Conservation (phyloP, 331 rosid species). For the Pyrus hybrid region DNA sequence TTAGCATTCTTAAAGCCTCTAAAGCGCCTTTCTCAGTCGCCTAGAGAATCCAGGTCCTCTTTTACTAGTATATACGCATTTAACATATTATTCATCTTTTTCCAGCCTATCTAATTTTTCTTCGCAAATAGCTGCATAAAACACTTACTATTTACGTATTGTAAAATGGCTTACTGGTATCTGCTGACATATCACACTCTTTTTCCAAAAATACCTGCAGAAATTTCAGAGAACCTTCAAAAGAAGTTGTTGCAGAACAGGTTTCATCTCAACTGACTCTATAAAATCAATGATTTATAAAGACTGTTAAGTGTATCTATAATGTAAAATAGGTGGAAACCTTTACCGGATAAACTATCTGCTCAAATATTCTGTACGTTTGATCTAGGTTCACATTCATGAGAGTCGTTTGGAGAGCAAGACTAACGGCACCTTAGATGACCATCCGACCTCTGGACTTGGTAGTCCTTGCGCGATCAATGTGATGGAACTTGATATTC, state of each 20-base stretch:
- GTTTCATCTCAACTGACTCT: background rate
- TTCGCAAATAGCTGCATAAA: background rate
- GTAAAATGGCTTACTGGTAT: background rate
- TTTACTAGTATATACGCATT: constrained; percentile 8
- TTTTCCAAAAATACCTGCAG: constrained; percentile 40
- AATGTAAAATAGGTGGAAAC: constrained; percentile 9
- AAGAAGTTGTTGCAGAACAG: constrained; percentile 39
- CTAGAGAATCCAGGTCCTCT: constrained; percentile 43
- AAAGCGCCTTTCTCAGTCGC: constrained; percentile 51
- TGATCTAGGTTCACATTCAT: constrained; percentile 9
- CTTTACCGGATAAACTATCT: background rate
- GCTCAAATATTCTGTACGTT: background rate
- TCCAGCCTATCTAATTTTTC: background rate
- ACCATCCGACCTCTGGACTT: constrained; percentile 25
- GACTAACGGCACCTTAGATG: constrained; percentile 14
- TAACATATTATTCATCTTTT: background rate
- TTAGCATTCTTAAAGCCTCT: constrained; percentile 42
- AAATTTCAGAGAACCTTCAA: constrained; percentile 34
- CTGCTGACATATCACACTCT: constrained; percentile 17
- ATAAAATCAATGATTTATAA: background rate
- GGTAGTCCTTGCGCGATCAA: constrained; percentile 35
- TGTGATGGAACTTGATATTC: constrained; percentile 43
- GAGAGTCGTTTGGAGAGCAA: constrained; percentile 34
- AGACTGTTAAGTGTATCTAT: constrained; percentile 4
- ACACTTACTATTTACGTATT: background rate